Conservation (phyloP, 495 filamentous ascomycete genomes). For the Penicillium herquei region DNA sequence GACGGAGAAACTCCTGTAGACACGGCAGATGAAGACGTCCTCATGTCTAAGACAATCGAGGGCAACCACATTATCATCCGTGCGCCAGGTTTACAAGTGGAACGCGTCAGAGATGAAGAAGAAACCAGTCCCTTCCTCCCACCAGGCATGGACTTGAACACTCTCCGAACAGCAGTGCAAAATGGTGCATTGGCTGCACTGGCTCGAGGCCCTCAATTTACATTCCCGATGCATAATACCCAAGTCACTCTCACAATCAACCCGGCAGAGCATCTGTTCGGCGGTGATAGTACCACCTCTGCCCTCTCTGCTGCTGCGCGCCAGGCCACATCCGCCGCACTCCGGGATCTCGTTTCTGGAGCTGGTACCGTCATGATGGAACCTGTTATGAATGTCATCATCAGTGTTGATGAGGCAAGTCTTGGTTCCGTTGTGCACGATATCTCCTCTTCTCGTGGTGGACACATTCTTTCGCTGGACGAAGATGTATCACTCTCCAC, state of each 20-base stretch:
- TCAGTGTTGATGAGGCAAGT: conserved; percentile 76
- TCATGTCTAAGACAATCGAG: conserved; percentile 33
- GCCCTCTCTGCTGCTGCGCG: conserved; percentile 78
- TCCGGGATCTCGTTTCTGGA: conserved; percentile 47
- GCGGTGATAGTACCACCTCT: conserved; percentile 62
- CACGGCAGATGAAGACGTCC: conserved; percentile 24
- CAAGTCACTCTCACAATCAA: conserved; percentile 69
- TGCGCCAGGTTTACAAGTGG: conserved; percentile 43
- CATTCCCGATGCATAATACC: conserved; percentile 70
- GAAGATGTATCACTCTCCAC: conserved; percentile 48
- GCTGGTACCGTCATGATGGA: conserved; percentile 71
- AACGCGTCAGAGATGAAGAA: conserved; percentile 34
- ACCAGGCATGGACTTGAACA: conserved; percentile 53
- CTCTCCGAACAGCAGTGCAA: conserved; percentile 62
- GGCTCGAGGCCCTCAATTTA: conserved; percentile 74
- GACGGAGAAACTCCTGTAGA: conserved; percentile 28
- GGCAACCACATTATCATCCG: conserved; percentile 62
- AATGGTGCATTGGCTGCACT: conserved; percentile 85
- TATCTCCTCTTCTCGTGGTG: conserved; percentile 76
- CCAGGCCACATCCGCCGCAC: conserved; percentile 63
- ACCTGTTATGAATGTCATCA: conserved; percentile 84
- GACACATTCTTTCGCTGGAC: conserved; percentile 78
- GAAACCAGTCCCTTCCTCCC: conserved; percentile 48
- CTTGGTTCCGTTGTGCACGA: conserved; percentile 90
- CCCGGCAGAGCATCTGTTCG: conserved; percentile 62